Evolutionary conservation across 2,329 filamentous ascomycete species (phyloP).

Genomic region (Polychaeton citri): DNA sequence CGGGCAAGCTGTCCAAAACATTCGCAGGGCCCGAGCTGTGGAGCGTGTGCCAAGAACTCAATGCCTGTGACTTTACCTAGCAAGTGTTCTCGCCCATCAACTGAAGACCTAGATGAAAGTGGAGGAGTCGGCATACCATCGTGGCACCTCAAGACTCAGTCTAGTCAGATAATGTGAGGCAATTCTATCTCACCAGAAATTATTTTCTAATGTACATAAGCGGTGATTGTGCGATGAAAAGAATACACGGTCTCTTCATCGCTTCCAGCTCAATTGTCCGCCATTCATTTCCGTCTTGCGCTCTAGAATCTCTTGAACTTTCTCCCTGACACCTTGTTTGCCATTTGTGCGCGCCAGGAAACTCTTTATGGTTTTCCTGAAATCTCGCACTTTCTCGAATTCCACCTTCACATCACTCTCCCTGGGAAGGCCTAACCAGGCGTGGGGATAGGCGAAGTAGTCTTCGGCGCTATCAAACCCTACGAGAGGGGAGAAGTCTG

Average conservation of each 20-base stretch:
- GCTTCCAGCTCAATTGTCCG: neutral
- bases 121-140: too few species aligned
- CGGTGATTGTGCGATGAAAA: too few species aligned
- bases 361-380: constrained; percentile 26
- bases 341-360: constrained; percentile 29
- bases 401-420: constrained; percentile 46
- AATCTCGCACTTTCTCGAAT: constrained; percentile 23
- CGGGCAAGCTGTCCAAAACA: neutral
- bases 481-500: constrained; percentile 12
- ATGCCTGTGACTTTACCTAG: too few species aligned
- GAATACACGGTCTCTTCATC: too few species aligned
- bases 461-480: constrained; percentile 31
- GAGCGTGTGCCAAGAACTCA: neutral
- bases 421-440: constrained; percentile 55
- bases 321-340: constrained; percentile 39
- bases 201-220: neutral
- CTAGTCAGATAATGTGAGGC: too few species aligned
- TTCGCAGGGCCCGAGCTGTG: neutral
- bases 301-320: constrained; percentile 50
- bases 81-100: too few species aligned
- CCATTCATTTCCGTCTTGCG: constrained; percentile 14
- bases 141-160: too few species aligned
- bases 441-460: constrained; percentile 63
- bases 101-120: too few species aligned
- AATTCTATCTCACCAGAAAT: neutral